Base-by-base conservation (phyloP, 352 stramenopile species). In the Pythium diclinum region DNA sequence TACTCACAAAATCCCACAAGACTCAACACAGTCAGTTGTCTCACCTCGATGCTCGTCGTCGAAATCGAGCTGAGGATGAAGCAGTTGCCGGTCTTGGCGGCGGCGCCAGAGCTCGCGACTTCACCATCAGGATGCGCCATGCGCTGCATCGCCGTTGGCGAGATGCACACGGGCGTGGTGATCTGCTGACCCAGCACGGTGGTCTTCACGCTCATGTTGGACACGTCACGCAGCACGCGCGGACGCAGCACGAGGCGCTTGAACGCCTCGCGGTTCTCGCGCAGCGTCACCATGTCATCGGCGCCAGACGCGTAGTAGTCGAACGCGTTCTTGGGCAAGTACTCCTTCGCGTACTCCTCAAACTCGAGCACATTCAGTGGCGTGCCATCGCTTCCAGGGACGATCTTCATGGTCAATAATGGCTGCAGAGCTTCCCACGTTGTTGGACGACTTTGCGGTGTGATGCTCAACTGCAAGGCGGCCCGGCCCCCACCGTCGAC, bases 41-140 rank as follows among this genome's bases (percentile, higher is more conserved):
- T 63, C 14, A 97, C 89, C 65, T 92, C 84, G 57, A 97, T 85
- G 52, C 80, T 92, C 34, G 89, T 97, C 17, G 91, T 97, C 6
- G 91, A 94, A 55, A 99, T 82, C 19, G 91, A 97, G 58, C 91
- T 97, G 40, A 99, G 78, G 48, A 97, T 95, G 71, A 96, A 97
- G 71, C 96, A 81, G 38, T 87, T 92, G 61, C 89, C 90, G 13
- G 87, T 79, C 63, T 96, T 92, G 57, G 91, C 61, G 0, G 93
- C 80, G 2, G 93, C 94, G 2, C 74, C 74, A 3, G 88, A 83
- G 38, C 87, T 96, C 17, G 87, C 95, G 21, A 87, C 74, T 76
- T 99, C 95, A 46, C 95, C 94, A 59, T 98, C 91, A 36, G 90
- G 94, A 66, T 99, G 94, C 59, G 97, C 97, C 91, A 98, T 98